Evolutionary conservation across 257 asterid species (phyloP).

Genomic region (Paraleonurus japonicus): DNA sequence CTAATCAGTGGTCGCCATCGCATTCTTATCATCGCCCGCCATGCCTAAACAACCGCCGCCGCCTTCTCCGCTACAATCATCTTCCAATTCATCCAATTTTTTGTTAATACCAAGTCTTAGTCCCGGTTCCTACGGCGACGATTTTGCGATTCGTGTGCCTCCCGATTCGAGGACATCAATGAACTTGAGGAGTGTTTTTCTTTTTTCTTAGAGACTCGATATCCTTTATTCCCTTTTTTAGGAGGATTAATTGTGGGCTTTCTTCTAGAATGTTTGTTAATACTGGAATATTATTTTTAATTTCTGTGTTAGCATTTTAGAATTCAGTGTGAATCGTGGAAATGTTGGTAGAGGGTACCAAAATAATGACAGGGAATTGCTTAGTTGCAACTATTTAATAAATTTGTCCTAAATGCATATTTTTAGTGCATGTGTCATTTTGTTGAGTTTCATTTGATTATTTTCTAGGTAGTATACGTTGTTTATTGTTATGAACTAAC

Average conservation of each 20-base stretch:
- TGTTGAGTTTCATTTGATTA: too few species aligned
- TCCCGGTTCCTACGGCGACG: constrained; percentile 80
- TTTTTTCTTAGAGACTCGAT: not conserved
- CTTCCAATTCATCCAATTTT: constrained; percentile 33
- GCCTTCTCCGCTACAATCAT: too few species aligned
- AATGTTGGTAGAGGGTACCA: not conserved
- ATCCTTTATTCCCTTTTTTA: not conserved
- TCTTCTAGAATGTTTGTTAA: too few species aligned
- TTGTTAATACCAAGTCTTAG: constrained; percentile 83
- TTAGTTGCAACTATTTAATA: not conserved
- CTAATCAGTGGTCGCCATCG: too few species aligned
- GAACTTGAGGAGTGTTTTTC: constrained; percentile 76
- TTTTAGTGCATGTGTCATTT: not conserved
- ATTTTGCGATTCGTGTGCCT: constrained; percentile 87
- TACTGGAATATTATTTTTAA: not conserved
- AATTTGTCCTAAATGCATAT: not conserved
- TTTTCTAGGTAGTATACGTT: not conserved
- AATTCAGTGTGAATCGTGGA: not conserved
- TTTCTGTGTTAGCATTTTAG: not conserved
- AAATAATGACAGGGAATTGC: not conserved
- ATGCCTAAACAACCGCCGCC: constrained; percentile 33
- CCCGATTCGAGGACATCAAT: constrained; percentile 68
- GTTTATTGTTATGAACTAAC: too few species aligned
- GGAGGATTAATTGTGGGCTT: not conserved
- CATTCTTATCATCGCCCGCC: too few species aligned